Evolutionary conservation across 2,329 filamentous ascomycete genomes (phyloP).

Genomic region (Colletotrichum chrysophilum): DNA sequence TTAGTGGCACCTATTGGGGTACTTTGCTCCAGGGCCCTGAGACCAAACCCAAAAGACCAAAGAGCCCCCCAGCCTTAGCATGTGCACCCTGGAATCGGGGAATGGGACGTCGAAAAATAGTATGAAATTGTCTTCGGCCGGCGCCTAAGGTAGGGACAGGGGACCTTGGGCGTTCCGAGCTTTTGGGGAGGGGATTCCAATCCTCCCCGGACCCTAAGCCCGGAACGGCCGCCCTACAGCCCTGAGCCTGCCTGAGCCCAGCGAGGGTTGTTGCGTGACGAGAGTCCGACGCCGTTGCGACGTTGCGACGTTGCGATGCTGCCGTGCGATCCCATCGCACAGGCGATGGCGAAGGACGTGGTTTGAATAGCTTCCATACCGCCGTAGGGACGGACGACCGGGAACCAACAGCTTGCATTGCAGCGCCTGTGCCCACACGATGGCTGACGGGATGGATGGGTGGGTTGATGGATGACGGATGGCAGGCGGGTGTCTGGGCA

Average conservation of each 20-base stretch:
- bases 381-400: background rate
- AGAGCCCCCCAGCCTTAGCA: background rate
- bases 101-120: constrained; percentile 16
- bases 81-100: background rate
- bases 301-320: background rate
- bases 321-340: background rate
- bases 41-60: background rate
- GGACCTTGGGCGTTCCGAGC: constrained; percentile 4
- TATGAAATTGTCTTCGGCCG: background rate
- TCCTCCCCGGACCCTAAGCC: constrained; percentile 6
- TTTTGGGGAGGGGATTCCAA: constrained; percentile 13
- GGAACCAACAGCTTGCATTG: background rate
- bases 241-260: background rate
- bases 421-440: background rate
- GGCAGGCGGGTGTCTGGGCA: background rate
- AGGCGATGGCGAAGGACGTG: background rate
- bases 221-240: constrained; percentile 17
- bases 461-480: background rate
- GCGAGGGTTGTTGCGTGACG: background rate
- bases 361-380: background rate
- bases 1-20: background rate
- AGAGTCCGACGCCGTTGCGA: background rate
- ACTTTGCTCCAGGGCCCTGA: background rate
- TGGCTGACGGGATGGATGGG: background rate
- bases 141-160: constrained; percentile 13